Base-by-base conservation (phyloP, 2,329 filamentous ascomycete genomes). In the Curvularia sp. region DNA sequence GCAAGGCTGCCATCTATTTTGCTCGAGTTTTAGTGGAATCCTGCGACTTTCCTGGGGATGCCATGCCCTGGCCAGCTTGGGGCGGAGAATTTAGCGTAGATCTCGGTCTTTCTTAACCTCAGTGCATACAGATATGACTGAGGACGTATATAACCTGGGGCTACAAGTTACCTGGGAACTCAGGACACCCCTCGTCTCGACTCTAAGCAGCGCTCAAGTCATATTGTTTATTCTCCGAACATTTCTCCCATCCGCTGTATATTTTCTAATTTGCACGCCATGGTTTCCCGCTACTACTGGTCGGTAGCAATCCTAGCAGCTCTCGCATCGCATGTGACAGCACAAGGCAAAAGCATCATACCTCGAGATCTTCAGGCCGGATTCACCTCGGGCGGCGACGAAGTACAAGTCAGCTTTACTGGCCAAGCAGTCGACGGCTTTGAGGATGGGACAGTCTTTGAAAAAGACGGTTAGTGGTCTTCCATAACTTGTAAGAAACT, bases 321-420 rank as follows among this genome's bases (percentile, higher is more conserved):
- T 1, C 7, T 60, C 15, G n/a, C 54, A 10, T n/a, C 53, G n/a
- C 41, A 54, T 5, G 32, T 55, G 15, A 34, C 51, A 12, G 61
- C 60, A 18, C 66, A 70, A 53, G 45, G 49, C 48, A 48, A 57
- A 12, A 58, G 46, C 5, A 61, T 61, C 30, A 56, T 70, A 23
- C 67, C 67, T 1, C 36, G 53, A 23, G 68, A 69, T 46, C 39
- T 70, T 19, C 51, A 39, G 9, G 32, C 51, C 1, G 71, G 68
- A n/a, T 74, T 75, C 53, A 23, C 5, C 15, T 1, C 21, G 6
- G 51, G 41, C 9, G 60, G 57, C 15, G 57, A 65, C 18, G 57
- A 72, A 46, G 46, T 75, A n/a, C 73, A 75, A 60, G 72, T 70
- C 23, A 71, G 70, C 27, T 75, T 68, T 49, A 69, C 65, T 5